phyloP scores from a whole-genome alignment of 352 stramenopile genomes.

The Thalassiosira exigua region DNA sequence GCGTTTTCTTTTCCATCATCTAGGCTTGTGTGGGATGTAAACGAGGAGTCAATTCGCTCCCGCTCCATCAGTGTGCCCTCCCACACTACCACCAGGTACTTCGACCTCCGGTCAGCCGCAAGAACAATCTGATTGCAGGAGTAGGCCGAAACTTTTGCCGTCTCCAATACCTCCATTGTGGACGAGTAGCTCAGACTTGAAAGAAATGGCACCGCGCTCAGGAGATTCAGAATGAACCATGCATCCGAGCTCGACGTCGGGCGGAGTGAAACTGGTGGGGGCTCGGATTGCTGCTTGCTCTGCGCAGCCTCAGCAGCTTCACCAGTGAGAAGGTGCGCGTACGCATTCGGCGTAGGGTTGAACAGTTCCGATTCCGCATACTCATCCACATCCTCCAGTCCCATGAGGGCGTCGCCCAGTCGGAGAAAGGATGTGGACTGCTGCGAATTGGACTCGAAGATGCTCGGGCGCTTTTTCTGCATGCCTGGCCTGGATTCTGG shows the following conservation, averaged over 20 bases:
- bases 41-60: conserved; percentile 13
- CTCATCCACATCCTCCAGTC: conserved; percentile 32
- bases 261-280: conserved; percentile 72
- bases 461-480: conserved; percentile 39
- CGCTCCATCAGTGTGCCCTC: conserved; percentile 82
- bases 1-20: conserved; percentile 20
- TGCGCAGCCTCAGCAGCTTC: background rate
- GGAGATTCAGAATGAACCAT: conserved; percentile 85
- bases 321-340: conserved; percentile 24
- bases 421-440: background rate
- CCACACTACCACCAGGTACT: conserved; percentile 79
- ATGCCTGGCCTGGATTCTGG: too few species aligned
- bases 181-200: conserved; percentile 78
- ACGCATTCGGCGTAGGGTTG: conserved; percentile 30
- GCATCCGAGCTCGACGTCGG: conserved; percentile 81
- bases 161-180: conserved; percentile 84
- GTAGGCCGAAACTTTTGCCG: conserved; percentile 69
- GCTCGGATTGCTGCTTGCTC: conserved; percentile 19
- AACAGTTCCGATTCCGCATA: conserved; percentile 51
- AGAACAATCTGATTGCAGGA: conserved; percentile 72
- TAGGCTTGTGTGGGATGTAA: background rate
- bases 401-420: background rate
- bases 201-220: conserved; percentile 82
- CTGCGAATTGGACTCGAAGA: conserved; percentile 22
- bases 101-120: conserved; percentile 41